A percentile compares a stretch with the other conserved stretches of the same genome.
phyloP scores from a whole-genome alignment of 306 rosid genomes.

The Phaseolus lunatus region DNA sequence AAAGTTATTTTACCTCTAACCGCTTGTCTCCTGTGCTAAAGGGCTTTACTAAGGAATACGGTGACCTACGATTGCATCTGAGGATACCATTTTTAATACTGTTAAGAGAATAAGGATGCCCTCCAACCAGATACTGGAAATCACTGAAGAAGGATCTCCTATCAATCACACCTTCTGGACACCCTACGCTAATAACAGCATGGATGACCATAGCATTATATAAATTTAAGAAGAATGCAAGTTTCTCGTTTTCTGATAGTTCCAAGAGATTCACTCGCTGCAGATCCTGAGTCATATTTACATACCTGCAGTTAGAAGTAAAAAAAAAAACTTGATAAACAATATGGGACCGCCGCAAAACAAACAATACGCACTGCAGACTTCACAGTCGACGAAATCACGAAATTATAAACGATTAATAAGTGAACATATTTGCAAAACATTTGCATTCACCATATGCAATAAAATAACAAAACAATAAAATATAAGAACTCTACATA shows the following conservation, averaged over 20 bases:
- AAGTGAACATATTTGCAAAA: not conserved
- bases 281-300: constrained; percentile 73
- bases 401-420: not conserved
- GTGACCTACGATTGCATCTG: constrained; percentile 82
- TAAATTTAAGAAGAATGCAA: constrained; percentile 87
- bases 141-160: constrained; percentile 80
- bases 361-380: constrained; percentile 2
- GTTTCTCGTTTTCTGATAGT: constrained; percentile 71
- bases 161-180: constrained; percentile 77
- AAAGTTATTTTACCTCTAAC: constrained; percentile 62
- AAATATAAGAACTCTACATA: not conserved
- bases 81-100: constrained; percentile 81
- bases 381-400: not conserved
- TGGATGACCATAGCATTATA: constrained; percentile 97
- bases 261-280: constrained; percentile 76
- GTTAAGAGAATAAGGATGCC: constrained; percentile 72
- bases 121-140: constrained; percentile 85
- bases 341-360: constrained; percentile 3
- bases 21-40: constrained; percentile 72
- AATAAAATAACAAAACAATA: constrained; percentile 11
- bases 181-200: constrained; percentile 71
- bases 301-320: constrained; percentile 63
- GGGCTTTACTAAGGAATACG: constrained; percentile 76
- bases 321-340: not conserved
- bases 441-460: constrained; percentile 1